phyloP scores from a whole-genome alignment of 768 basidiomycete species.

The Termitomyces bulborhizus region DNA sequence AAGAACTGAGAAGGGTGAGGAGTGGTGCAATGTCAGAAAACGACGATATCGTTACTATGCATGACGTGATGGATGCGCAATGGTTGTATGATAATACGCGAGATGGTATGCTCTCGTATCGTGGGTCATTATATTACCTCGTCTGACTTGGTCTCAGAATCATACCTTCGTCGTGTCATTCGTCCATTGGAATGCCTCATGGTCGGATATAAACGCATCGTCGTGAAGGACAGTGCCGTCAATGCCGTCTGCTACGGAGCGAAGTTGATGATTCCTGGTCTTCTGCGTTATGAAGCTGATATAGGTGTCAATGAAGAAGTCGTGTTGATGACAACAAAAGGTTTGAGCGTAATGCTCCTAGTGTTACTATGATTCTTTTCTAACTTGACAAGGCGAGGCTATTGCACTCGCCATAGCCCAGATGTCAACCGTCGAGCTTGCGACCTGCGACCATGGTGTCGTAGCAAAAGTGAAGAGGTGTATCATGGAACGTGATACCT shows the following conservation, averaged over 20 bases:
- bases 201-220: slow-evolving; percentile 95
- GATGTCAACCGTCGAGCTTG: slow-evolving; percentile 98
- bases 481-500: slow-evolving; percentile 99
- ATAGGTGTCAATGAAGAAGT: slow-evolving; percentile 95
- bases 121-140: too few species aligned
- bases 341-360: slow-evolving; percentile 25
- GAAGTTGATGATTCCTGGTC: slow-evolving; percentile 98
- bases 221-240: slow-evolving; percentile 98
- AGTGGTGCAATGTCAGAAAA: slow-evolving; percentile 97
- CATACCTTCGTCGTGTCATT: slow-evolving; percentile 92
- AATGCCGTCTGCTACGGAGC: slow-evolving; percentile 99
- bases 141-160: slow-evolving; percentile 46
- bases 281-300: slow-evolving; percentile 93
- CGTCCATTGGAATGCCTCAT: slow-evolving; percentile 91
- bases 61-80: slow-evolving; percentile 98
- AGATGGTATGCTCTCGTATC: slow-evolving; percentile 58
- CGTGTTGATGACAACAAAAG: slow-evolving; percentile 98
- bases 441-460: slow-evolving; percentile 97
- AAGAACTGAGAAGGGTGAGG: slow-evolving; percentile 91
- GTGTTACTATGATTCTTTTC: neutral
- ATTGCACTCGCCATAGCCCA: slow-evolving; percentile 93
- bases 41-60: slow-evolving; percentile 99
- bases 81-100: slow-evolving; percentile 98
- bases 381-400: slow-evolving; percentile 59
- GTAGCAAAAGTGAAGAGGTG: slow-evolving; percentile 99